Base-by-base conservation (phyloP, 306 rosid genomes). In the Fagus crenata region DNA sequence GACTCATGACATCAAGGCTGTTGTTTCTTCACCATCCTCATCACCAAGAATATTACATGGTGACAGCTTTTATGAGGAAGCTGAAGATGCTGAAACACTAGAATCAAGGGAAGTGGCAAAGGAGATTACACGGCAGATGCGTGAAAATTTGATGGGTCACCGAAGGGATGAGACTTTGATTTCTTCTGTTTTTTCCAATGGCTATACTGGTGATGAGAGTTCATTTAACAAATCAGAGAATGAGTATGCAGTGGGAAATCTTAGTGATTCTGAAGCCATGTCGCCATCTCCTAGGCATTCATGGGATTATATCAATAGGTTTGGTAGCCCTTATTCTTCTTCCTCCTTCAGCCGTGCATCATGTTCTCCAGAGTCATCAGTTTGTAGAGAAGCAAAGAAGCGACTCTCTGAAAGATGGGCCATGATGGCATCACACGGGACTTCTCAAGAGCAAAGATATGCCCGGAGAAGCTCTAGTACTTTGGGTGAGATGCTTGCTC, bases 361-460 rank as follows among this genome's bases (percentile, higher is more conserved):
- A 0, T 88, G 93, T 83, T 95, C 98, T 78, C 93, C 97, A 2
- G 98, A 95, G 69, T 92, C 99, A 75, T 87, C 90, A 17, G 98
- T 95, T 41, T 88, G 96, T 86, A 90, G 89, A 76, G 99, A 96
- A 78, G 99, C 99, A 18, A 96, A 93, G 91, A 92, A 89, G 90
- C 79, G 98, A 49, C 91, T 96, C 6, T 91, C 97, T 37, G 98
- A 96, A 89, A 88, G 98, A 87, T 96, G 99, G 99, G 86, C 86
- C 65, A 81, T 90, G 85, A 81, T 96, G 87, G 75, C 90, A 81
- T 90, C 91, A 42, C 84, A 75, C 71, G 91, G 85, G 69, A 77
- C 63, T 53, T 75, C 80, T 80, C 93, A 86, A 72, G 96, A 93
- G 71, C 92, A 83, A 77, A 86, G 87, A 71, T 84, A 72, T 75